These are phyloP conservation scores for Paramecium pentaurelia DNA, from an alignment of 73 alveolate genomes.

Conservation along the genomic window DNA sequence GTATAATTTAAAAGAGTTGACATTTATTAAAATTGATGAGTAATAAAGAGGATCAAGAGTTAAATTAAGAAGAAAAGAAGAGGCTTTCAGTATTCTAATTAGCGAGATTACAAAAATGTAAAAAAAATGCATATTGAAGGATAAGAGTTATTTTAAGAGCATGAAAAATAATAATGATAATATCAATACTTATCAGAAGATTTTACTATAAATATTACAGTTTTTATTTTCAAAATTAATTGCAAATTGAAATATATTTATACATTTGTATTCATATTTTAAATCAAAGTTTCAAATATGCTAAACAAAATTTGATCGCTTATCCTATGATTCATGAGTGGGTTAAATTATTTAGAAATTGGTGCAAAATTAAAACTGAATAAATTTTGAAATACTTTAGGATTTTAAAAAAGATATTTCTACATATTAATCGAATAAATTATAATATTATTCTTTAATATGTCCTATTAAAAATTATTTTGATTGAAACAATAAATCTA, in stretches of 20 bases:
- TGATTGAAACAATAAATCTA: too few species aligned
- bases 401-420: too few species aligned
- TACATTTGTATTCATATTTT: not conserved
- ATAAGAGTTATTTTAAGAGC: not conserved
- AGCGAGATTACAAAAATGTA: not conserved
- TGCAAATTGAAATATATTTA: not conserved
- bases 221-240: not conserved
- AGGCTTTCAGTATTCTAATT: not conserved
- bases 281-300: not conserved
- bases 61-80: slow-evolving; percentile 38
- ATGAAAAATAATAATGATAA: not conserved
- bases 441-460: too few species aligned
- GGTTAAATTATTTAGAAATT: too few species aligned
- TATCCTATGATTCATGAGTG: too few species aligned
- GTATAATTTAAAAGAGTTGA: slow-evolving; percentile 57
- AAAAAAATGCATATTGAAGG: slow-evolving; percentile 31
- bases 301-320: not conserved
- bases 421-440: too few species aligned
- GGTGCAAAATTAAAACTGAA: too few species aligned
- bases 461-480: too few species aligned
- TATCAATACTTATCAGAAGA: not conserved
- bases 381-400: too few species aligned
- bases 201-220: not conserved
- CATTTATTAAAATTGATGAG: slow-evolving; percentile 46
- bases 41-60: slow-evolving; percentile 20